Evolutionary conservation across 345 rosid species (phyloP), one percentile per base, ranked within the genome.

Genomic region (Hibiscus trionum): DNA sequence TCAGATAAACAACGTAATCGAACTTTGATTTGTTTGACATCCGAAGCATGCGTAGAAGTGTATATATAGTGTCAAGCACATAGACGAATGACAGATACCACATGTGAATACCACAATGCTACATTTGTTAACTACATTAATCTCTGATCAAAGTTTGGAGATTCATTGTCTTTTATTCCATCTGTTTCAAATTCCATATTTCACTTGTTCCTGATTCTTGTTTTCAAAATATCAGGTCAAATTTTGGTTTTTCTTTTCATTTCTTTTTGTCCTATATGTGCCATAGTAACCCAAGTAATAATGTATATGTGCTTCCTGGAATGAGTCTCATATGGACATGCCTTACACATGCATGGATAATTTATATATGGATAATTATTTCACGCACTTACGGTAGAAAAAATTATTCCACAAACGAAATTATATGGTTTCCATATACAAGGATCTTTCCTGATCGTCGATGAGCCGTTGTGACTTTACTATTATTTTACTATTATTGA

Each of bases 1-100:
- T 66, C 97, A 88, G 84, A 81, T 90, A 75, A 91, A 91, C 76
- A 84, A 87, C 16, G 84, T 91, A 21, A 80, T 94, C 19, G 96
- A 94, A 76, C 86, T 91, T 81, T 94, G 86, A 91, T 47, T 4
- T 61, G 73, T 75, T 44, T 44, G 24, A 46, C n/a, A 62, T 63
- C 24, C 56, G 1, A 59, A 49, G 27, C 56, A 31, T 63, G 14
- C 17, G 71, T 39, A 68, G 5, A 78, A 73, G 16, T 17, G 71
- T 39, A 59, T 4, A 78, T 88, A 82, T 27, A 84, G 69, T 47
- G 24, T 27, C 46, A 11, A 10, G 49, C 61, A 12, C 52, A 57
- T 53, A 11, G 60, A 56, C 65, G 61, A 44, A 73, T 56, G 31
- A 33, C 4, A 33, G 29, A 37, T 52, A 61, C 60, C 65, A 17